Percentiles rank a stretch among this genome's conserved stretches.
Conservation (phyloP, 495 filamentous ascomycete species). For the Aspergillus heteromorphus region DNA sequence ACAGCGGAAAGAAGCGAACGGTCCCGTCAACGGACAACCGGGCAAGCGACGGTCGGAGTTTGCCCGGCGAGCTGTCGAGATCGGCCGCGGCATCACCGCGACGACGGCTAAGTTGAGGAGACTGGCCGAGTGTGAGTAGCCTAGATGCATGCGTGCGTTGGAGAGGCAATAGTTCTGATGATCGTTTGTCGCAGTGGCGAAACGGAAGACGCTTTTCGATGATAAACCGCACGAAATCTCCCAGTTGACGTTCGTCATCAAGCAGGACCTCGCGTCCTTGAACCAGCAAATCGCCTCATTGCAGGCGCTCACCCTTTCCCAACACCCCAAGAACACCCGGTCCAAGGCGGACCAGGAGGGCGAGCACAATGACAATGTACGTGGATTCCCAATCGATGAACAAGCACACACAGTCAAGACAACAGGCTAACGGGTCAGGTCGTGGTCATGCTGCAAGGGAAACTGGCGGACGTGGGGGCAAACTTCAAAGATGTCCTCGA, state of each 20-base stretch:
- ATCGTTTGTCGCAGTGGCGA: constrained; percentile 70
- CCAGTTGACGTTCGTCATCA: constrained; percentile 93
- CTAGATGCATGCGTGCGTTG: neutral
- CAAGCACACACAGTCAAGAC: neutral
- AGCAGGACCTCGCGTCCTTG: constrained; percentile 87
- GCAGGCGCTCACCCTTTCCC: constrained; percentile 63
- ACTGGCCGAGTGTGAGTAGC: constrained; percentile 69
- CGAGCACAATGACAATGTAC: constrained; percentile 91
- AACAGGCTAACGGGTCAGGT: constrained; percentile 43
- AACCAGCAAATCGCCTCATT: constrained; percentile 81
- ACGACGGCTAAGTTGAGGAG: constrained; percentile 94
- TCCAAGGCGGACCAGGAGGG: constrained; percentile 71
- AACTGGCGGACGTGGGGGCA: constrained; percentile 85
- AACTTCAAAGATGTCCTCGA: constrained; percentile 98
- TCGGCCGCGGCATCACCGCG: constrained; percentile 80
- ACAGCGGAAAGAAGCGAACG: constrained; percentile 66
- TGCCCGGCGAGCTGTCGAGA: constrained; percentile 80
- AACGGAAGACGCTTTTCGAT: constrained; percentile 94
- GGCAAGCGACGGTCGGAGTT: constrained; percentile 67
- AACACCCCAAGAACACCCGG: constrained; percentile 60
- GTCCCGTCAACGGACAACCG: constrained; percentile 43
- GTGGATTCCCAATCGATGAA: constrained; percentile 16
- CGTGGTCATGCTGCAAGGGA: constrained; percentile 86
- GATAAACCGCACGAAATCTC: constrained; percentile 95
- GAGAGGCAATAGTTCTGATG: neutral